Conservation (phyloP, 169 alveolate species). For the Condylostoma magnum region DNA sequence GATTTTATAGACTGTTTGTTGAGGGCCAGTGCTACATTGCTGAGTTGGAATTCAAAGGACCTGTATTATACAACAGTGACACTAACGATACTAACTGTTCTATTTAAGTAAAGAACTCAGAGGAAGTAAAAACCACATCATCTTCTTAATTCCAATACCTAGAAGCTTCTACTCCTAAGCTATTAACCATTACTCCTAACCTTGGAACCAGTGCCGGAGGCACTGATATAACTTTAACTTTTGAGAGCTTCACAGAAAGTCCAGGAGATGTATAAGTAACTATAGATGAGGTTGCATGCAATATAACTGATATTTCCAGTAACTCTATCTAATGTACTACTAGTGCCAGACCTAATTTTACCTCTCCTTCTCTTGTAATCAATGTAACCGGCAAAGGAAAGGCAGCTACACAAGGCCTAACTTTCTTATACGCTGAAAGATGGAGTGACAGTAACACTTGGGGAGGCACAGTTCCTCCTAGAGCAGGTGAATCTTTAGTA, state of each 20-base stretch:
- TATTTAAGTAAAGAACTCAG: background rate
- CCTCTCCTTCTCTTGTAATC: background rate
- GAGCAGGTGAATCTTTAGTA: constrained; percentile 63
- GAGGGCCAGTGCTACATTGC: background rate
- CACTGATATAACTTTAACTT: constrained; percentile 43
- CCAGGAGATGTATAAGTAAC: background rate
- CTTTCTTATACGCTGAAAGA: constrained; percentile 9
- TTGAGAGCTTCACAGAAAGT: constrained; percentile 26
- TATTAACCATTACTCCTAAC: constrained; percentile 37
- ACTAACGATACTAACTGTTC: background rate
- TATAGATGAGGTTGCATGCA: background rate
- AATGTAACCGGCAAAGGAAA: background rate
- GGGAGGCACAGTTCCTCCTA: constrained; percentile 75
- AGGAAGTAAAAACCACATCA: background rate
- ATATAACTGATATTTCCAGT: constrained; percentile 17
- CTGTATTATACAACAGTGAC: no score
- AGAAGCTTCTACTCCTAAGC: constrained; percentile 27
- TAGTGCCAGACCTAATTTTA: background rate
- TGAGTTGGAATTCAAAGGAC: no score
- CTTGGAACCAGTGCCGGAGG: constrained; percentile 55
- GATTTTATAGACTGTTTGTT: constrained; percentile 4
- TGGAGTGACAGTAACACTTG: constrained; percentile 70
- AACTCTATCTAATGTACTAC: constrained; percentile 33
- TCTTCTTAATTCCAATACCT: constrained; percentile 24
- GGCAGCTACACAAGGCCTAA: constrained; percentile 15